These are phyloP conservation scores for Podaxis sp. DNA, from an alignment of 768 basidiomycete species.

Conservation along the genomic window DNA sequence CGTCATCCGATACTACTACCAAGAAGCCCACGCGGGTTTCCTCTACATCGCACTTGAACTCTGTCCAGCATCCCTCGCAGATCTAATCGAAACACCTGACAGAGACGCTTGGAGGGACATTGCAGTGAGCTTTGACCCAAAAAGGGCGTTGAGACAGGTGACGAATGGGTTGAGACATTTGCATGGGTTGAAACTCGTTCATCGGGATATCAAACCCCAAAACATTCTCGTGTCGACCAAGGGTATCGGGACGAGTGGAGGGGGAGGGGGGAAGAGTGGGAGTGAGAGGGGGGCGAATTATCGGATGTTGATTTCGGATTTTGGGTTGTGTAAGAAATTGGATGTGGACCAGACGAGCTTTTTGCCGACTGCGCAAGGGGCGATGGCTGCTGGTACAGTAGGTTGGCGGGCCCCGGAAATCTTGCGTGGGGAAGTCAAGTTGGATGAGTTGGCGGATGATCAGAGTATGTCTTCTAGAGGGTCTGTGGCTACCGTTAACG, in stretches of 20 bases:
- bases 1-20: constrained; percentile 97
- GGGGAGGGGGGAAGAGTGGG: constrained; percentile 11
- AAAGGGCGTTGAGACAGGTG: constrained; percentile 85
- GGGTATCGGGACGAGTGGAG: constrained; percentile 46
- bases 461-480: constrained; percentile 67
- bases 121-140: constrained; percentile 76
- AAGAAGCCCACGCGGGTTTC: constrained; percentile 91
- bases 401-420: constrained; percentile 99
- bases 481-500: constrained; percentile 54
- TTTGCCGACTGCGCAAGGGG: constrained; percentile 86
- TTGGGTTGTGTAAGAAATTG: constrained; percentile 94
- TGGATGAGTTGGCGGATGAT: constrained; percentile 76
- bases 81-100: constrained; percentile 80
- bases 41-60: constrained; percentile 97
- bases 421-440: constrained; percentile 87
- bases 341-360: constrained; percentile 97
- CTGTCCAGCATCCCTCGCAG: constrained; percentile 87
- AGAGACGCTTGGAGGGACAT: constrained; percentile 72
- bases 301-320: constrained; percentile 94
- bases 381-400: constrained; percentile 88
- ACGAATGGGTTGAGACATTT: constrained; percentile 87
- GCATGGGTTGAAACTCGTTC: constrained; percentile 93
- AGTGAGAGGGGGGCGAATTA: constrained; percentile 31
- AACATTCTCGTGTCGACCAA: constrained; percentile 88
- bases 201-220: constrained; percentile 98